Evolutionary conservation across 352 stramenopile species (phyloP).

Genomic region (Peronospora destructor): DNA sequence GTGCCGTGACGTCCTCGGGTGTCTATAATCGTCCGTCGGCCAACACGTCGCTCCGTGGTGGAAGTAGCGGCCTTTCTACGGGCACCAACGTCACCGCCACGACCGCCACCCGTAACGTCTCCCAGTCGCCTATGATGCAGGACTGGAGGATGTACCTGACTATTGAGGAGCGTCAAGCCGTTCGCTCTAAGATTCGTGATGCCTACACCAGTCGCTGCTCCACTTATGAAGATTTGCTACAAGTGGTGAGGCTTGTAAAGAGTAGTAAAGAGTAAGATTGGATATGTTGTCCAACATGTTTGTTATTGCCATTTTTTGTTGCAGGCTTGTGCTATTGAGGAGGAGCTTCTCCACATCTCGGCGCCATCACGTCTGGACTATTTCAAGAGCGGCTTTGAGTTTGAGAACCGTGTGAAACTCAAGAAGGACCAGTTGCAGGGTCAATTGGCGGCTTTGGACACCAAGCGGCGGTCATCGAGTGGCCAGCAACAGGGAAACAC

Average conservation of each 20-base stretch:
- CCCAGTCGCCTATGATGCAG: constrained; percentile 65
- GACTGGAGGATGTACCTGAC: constrained; percentile 88
- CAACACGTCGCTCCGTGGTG: constrained; percentile 25
- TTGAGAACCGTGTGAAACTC: constrained; percentile 85
- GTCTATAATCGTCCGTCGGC: constrained; percentile 63
- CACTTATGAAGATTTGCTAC: constrained; percentile 83
- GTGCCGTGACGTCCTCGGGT: constrained; percentile 73
- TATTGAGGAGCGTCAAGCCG: constrained; percentile 85
- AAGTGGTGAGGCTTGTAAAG: constrained; percentile 53
- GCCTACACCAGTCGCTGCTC: constrained; percentile 80
- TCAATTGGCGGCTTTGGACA: constrained; percentile 70
- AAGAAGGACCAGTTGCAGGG: constrained; percentile 87
- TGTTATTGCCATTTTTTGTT: constrained; percentile 2
- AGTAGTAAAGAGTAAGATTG: background rate
- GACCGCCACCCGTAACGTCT: constrained; percentile 47
- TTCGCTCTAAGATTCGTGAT: constrained; percentile 83
- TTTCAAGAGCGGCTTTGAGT: constrained; percentile 89
- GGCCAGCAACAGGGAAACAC: constrained; percentile 28
- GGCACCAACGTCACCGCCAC: constrained; percentile 22
- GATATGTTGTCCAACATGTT: constrained; percentile 1
- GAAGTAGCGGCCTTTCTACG: constrained; percentile 18
- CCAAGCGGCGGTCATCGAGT: constrained; percentile 56
- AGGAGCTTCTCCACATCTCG: constrained; percentile 85
- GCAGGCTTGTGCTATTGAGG: constrained; percentile 82
- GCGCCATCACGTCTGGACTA: constrained; percentile 83